These are phyloP conservation scores for Lecanosticta acicola DNA, from an alignment of 2,329 filamentous ascomycete species.

Conservation along the genomic window DNA sequence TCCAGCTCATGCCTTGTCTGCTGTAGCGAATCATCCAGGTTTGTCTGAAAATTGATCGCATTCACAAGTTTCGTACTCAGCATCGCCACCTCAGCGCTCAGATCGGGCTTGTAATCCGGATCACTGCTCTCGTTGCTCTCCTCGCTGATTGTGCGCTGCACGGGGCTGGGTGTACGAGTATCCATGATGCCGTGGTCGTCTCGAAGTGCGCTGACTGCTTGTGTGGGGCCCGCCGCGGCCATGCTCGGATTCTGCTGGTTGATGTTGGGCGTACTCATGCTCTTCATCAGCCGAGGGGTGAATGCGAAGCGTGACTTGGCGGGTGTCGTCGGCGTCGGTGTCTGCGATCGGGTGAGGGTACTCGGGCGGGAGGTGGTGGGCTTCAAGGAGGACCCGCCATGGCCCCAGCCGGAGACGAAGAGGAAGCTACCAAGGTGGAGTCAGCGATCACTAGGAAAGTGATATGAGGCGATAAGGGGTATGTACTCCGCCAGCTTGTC, in stretches of 20 bases:
- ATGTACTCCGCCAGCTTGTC: constrained; percentile 15
- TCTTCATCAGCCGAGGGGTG: constrained; percentile 21
- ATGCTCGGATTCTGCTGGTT: constrained; percentile 11
- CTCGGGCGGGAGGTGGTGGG: constrained; percentile 1
- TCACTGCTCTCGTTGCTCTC: constrained; percentile 36
- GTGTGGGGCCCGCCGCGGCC: constrained; percentile 16
- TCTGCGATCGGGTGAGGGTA: constrained; percentile 10
- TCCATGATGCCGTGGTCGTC: constrained; percentile 33
- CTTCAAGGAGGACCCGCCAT: constrained; percentile 4
- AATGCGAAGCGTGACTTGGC: constrained; percentile 15
- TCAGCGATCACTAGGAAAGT: not conserved
- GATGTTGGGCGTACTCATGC: constrained; percentile 21
- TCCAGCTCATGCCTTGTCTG: constrained; percentile 80
- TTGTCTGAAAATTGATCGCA: constrained; percentile 93
- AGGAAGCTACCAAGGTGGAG: constrained; percentile 8
- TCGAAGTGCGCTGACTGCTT: constrained; percentile 12
- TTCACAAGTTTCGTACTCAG: constrained; percentile 94
- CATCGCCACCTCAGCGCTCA: constrained; percentile 73
- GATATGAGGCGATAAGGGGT: not conserved
- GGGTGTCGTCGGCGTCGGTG: constrained; percentile 7
- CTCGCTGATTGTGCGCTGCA: constrained; percentile 22
- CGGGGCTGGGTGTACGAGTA: constrained; percentile 37
- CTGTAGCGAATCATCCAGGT: constrained; percentile 80
- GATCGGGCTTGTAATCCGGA: constrained; percentile 48
- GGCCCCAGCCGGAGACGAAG: constrained; percentile 12